Evolutionary conservation across 2,329 filamentous ascomycete species (phyloP).

Genomic region (Coniosporium tulheliwenetii): DNA sequence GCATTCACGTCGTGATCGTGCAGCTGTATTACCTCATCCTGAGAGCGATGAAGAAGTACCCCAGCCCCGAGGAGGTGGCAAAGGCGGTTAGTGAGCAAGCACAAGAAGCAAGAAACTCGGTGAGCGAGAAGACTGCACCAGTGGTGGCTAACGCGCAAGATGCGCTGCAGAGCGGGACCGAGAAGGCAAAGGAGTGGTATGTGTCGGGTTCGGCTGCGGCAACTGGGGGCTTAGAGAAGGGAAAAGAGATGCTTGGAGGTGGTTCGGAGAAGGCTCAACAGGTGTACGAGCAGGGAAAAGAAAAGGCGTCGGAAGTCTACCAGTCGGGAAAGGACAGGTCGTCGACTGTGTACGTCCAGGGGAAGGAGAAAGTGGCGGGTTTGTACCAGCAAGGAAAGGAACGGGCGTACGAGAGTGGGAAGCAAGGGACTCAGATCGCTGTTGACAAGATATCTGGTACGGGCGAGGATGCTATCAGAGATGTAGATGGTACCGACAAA

Average conservation of each 20-base stretch:
- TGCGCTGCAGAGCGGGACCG: slow-evolving; percentile 6
- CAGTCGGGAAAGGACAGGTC: neutral
- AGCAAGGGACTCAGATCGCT: too few relatives aligned
- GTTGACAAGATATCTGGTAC: too few relatives aligned
- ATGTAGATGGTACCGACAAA: too few relatives aligned
- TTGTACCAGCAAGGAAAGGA: too few relatives aligned
- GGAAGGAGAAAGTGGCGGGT: slow-evolving; percentile 3
- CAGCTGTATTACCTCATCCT: slow-evolving; percentile 53
- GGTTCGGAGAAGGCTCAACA: slow-evolving; percentile 13
- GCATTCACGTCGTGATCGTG: slow-evolving; percentile 57
- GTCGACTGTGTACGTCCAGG: slow-evolving; percentile 4
- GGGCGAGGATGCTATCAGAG: too few relatives aligned
- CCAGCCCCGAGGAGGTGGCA: slow-evolving; percentile 22
- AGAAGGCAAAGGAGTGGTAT: slow-evolving; percentile 8
- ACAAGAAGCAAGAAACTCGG: slow-evolving; percentile 12
- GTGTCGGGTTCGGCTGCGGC: slow-evolving; percentile 5
- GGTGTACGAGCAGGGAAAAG: slow-evolving; percentile 13
- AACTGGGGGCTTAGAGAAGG: neutral
- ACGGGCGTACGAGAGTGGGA: too few relatives aligned
- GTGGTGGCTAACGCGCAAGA: slow-evolving; percentile 1
- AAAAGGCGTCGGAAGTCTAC: slow-evolving; percentile 8
- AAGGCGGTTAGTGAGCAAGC: slow-evolving; percentile 16
- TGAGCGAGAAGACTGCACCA: slow-evolving; percentile 7
- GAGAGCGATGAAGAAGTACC: slow-evolving; percentile 24
- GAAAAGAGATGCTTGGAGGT: slow-evolving; percentile 1